phyloP scores from a whole-genome alignment of 2,329 filamentous ascomycete genomes.

The Sclerotinia borealis region DNA sequence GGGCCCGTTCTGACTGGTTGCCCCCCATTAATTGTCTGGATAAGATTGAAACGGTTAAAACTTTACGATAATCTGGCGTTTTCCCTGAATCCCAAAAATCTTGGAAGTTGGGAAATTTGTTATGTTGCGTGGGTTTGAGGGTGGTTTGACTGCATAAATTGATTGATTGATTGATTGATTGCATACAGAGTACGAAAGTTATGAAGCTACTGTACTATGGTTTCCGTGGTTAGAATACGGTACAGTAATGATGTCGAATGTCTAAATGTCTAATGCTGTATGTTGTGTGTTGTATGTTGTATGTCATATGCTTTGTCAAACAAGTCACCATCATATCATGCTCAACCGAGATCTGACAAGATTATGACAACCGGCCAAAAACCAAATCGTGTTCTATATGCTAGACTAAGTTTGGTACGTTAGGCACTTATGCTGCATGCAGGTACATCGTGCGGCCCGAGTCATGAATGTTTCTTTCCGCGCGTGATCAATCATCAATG shows the following conservation, averaged over 20 bases:
- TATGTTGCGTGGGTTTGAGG: background rate
- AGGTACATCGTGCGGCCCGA: slow-evolving; percentile 17
- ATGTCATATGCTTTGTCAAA: slow-evolving; percentile 11
- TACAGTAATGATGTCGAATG: no score
- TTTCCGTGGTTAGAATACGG: background rate
- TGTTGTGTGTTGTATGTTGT: no score
- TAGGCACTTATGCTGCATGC: slow-evolving; percentile 15
- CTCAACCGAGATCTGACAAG: slow-evolving; percentile 10
- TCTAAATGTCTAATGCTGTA: no score
- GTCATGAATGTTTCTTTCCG: slow-evolving; percentile 11
- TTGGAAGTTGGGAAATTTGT: slow-evolving; percentile 9
- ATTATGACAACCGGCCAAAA: background rate
- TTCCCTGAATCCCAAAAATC: slow-evolving; percentile 1
- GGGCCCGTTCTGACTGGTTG: background rate
- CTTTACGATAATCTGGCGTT: slow-evolving; percentile 1
- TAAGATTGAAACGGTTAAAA: slow-evolving; percentile 5
- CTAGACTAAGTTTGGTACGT: slow-evolving; percentile 12
- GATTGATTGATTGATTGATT: no score
- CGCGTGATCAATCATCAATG: slow-evolving; percentile 33
- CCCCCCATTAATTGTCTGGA: background rate
- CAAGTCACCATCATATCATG: slow-evolving; percentile 14
- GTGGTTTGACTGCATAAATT: slow-evolving; percentile 2
- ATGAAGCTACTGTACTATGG: background rate
- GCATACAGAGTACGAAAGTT: background rate
- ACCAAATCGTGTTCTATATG: slow-evolving; percentile 3